Evolutionary conservation across 768 basidiomycete species (phyloP), one percentile per base, ranked within the genome.

Genomic region (Inosperma sp.): DNA sequence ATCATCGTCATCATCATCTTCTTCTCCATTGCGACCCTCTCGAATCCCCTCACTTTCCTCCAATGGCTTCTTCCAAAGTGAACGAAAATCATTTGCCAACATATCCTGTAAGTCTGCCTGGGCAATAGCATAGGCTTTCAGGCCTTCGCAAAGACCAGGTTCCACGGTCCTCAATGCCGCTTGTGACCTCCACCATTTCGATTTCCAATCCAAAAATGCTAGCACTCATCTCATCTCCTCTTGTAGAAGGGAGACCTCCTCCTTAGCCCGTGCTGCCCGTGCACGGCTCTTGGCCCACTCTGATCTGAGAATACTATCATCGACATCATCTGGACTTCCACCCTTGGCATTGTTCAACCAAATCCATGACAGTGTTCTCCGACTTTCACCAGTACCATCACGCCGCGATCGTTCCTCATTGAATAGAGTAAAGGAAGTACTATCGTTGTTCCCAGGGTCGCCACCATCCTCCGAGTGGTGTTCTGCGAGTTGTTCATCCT

Each of bases 211-310:
- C 14, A 62, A 44, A 25, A 52, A 58, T 19, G 14, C 47, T 22
- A 58, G 23, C 7, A 55, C 55, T 7, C 53, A 34, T 2, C 49
- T 37, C 56, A 63, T 62, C 39, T 62, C 61, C 23, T 62, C 61
- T 30, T 49, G 49, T 2, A 61, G 17, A 7, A 60, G 51, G 31
- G 39, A 4, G 0, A 60, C 59, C 27, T 62, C 57, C 35, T 62
- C 55, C 8, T 22, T 43, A 10, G 53, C 49, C 12, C 53, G 34
- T 4, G 3, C 13, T n/a, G n/a, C n/a, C n/a, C n/a, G n/a, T n/a
- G n/a, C n/a, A n/a, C n/a, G n/a, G n/a, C n/a, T n/a, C n/a, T n/a
- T n/a, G n/a, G n/a, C n/a, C n/a, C n/a, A n/a, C n/a, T n/a, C n/a
- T n/a, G n/a, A n/a, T n/a, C n/a, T 7, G 49, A 56, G 42, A 19